These are phyloP conservation scores for Penicillium goetzii DNA, from an alignment of 495 filamentous ascomycete species.

Conservation along the genomic window DNA sequence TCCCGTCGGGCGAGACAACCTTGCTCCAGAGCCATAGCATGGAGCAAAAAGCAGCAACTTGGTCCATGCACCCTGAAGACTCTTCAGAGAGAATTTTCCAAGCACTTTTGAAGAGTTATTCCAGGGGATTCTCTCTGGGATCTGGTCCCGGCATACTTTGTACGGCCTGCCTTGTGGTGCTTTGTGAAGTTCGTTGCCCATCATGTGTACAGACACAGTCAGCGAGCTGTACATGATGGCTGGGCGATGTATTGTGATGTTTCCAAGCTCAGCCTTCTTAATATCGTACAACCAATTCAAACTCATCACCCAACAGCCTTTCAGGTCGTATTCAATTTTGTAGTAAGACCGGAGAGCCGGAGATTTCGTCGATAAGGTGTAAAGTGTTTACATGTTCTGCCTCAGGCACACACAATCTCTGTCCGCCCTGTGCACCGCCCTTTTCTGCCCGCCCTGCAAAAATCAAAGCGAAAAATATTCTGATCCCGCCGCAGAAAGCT, in stretches of 20 bases:
- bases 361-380: background rate
- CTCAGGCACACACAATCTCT: slow-evolving; percentile 2
- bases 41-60: too few species aligned
- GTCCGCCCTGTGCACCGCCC: slow-evolving; percentile 29
- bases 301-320: background rate
- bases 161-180: background rate
- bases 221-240: background rate
- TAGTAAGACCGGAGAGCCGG: background rate
- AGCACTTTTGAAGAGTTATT: too few species aligned
- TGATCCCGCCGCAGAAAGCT: slow-evolving; percentile 30
- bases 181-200: background rate
- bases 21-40: too few species aligned
- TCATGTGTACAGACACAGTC: background rate
- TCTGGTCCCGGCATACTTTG: too few species aligned
- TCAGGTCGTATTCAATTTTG: background rate
- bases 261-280: background rate
- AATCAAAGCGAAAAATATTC: slow-evolving; percentile 40
- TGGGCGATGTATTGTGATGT: background rate
- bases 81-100: too few species aligned
- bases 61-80: too few species aligned
- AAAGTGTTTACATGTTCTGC: background rate
- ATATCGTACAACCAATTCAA: background rate
- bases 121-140: too few species aligned
- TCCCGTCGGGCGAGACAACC: too few species aligned
- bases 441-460: slow-evolving; percentile 32